Percentiles rank a stretch among this genome's conserved stretches.
phyloP scores from a whole-genome alignment of 305 asterid species.

The Solanum hybrid region DNA sequence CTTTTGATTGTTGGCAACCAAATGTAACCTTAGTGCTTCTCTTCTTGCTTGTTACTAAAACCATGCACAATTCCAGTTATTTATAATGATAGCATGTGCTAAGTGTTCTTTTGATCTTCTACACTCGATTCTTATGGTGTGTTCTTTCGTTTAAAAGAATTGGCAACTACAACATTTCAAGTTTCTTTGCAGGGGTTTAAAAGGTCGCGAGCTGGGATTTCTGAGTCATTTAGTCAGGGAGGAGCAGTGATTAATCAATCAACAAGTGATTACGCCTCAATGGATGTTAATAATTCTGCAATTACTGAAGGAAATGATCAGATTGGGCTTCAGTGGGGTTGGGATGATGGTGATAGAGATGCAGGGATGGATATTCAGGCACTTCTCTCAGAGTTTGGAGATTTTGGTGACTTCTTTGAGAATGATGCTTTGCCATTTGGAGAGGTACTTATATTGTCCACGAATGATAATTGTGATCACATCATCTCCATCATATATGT shows the following conservation, averaged over 20 bases:
- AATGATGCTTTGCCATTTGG: constrained; percentile 81
- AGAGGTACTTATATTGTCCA: constrained; percentile 50
- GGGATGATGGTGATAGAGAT: constrained; percentile 93
- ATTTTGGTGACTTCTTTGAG: constrained; percentile 96
- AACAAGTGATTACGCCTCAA: constrained; percentile 58
- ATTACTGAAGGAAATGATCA: constrained; percentile 51
- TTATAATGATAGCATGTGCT: background rate
- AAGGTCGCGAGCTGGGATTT: constrained; percentile 65
- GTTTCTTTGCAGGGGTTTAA: constrained; percentile 57
- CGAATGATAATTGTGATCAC: background rate
- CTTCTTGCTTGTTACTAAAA: background rate
- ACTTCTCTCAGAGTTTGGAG: constrained; percentile 92
- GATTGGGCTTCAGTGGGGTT: constrained; percentile 63
- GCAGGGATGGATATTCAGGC: constrained; percentile 84
- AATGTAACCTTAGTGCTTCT: background rate
- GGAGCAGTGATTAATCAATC: constrained; percentile 75
- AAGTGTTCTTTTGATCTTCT: background rate
- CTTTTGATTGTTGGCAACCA: background rate
- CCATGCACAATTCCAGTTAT: background rate
- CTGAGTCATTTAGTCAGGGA: constrained; percentile 74
- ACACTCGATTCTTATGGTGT: background rate
- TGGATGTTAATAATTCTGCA: constrained; percentile 56
- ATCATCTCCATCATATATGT: background rate
- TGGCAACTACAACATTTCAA: background rate
- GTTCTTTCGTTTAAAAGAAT: background rate